These are phyloP conservation scores for Eucalyptus erythrocorys DNA, from an alignment of 345 rosid species.

Conservation along the genomic window DNA sequence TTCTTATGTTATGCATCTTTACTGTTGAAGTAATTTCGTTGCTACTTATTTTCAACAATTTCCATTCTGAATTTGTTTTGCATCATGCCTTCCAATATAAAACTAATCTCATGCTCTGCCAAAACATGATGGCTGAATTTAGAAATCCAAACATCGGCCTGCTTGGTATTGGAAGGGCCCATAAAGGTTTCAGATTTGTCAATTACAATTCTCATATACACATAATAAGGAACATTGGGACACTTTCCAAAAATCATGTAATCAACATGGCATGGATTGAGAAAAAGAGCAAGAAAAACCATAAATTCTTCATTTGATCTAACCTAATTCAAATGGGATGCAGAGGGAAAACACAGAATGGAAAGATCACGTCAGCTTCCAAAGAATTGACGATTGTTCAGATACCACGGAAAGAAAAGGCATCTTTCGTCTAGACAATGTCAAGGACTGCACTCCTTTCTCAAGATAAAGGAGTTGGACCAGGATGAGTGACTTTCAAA, in stretches of 20 bases:
- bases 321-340: neutral
- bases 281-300: neutral
- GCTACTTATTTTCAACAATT: neutral
- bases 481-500: neutral
- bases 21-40: neutral
- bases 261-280: neutral
- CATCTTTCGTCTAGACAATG: neutral
- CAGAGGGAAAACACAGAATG: neutral
- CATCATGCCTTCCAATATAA: neutral
- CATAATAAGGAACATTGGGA: neutral
- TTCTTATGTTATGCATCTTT: neutral
- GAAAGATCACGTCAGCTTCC: neutral
- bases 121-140: neutral
- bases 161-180: neutral
- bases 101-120: neutral
- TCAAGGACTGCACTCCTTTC: slow-evolving; percentile 16
- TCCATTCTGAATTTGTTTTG: neutral
- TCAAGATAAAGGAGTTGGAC: neutral
- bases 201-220: neutral
- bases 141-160: neutral
- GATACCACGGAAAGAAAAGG: neutral
- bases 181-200: neutral
- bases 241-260: neutral
- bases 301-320: neutral
- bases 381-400: neutral